Evolutionary conservation across 352 stramenopile genomes (phyloP).

Genomic region (Globisporangium heterothallicum): DNA sequence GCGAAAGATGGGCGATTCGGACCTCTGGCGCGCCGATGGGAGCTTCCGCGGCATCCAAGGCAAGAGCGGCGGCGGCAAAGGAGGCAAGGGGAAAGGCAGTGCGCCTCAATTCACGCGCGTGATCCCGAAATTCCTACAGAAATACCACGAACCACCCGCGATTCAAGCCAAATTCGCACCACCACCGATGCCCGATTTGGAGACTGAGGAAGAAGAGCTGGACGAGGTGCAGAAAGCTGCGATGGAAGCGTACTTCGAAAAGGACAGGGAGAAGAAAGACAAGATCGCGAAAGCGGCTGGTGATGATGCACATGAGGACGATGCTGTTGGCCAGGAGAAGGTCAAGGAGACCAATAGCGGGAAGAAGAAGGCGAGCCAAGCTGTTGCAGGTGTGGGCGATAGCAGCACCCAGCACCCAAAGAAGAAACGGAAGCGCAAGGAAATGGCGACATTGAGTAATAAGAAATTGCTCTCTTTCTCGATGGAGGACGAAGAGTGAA

Average conservation of each 20-base stretch:
- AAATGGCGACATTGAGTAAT: conserved; percentile 48
- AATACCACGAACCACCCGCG: conserved; percentile 55
- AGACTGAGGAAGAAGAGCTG: conserved; percentile 57
- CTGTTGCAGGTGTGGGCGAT: conserved; percentile 21
- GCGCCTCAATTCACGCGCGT: conserved; percentile 75
- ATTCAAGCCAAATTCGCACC: conserved; percentile 71
- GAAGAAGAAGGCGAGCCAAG: conserved; percentile 33
- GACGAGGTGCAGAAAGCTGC: conserved; percentile 80
- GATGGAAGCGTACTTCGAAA: conserved; percentile 65
- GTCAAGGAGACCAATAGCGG: conserved; percentile 1
- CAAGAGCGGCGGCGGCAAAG: conserved; percentile 5
- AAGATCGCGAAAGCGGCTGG: conserved; percentile 14
- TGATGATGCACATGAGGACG: conserved; percentile 16
- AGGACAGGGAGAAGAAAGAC: conserved; percentile 38
- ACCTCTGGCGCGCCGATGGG: conserved; percentile 64
- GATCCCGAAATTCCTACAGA: conserved; percentile 81
- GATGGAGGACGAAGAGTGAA: conserved; percentile 67
- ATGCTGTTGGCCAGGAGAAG: conserved; percentile 14
- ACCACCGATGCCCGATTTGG: conserved; percentile 28
- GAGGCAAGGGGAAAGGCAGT: conserved; percentile 26
- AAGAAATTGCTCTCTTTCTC: conserved; percentile 81
- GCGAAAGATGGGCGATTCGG: conserved; percentile 65
- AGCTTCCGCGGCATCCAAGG: conserved; percentile 55
- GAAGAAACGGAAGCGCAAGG: conserved; percentile 64
- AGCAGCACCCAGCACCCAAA: conserved; percentile 10